A percentile compares a stretch with the other conserved stretches of the same genome.
phyloP scores from a whole-genome alignment of 805 yeast species.

The Zygotorulaspora danielsina region DNA sequence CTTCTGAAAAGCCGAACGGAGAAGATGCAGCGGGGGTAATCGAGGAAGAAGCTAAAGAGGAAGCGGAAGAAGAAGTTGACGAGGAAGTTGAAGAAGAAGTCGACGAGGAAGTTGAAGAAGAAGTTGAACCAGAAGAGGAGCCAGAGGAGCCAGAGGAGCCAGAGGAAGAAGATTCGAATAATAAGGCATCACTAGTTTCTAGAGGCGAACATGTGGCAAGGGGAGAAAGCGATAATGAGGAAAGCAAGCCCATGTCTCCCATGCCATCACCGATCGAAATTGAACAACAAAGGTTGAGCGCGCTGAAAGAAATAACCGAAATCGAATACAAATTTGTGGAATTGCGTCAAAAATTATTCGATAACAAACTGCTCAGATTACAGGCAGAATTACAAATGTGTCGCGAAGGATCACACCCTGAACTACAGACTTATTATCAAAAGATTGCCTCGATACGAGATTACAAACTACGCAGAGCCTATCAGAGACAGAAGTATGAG shows the following conservation, averaged over 20 bases:
- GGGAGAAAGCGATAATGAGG: slow-evolving; percentile 22
- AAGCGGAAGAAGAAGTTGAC: slow-evolving; percentile 16
- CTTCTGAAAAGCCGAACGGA: slow-evolving; percentile 1
- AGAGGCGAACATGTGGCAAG: slow-evolving; percentile 12
- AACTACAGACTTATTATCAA: slow-evolving; percentile 64
- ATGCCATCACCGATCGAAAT: slow-evolving; percentile 27
- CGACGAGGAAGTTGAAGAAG: slow-evolving; percentile 16
- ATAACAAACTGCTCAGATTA: slow-evolving; percentile 70
- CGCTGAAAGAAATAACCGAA: slow-evolving; percentile 60
- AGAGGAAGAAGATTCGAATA: slow-evolving; percentile 21
- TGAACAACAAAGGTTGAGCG: slow-evolving; percentile 29
- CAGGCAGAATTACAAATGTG: slow-evolving; percentile 86
- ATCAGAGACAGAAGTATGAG: slow-evolving; percentile 55
- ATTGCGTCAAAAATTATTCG: slow-evolving; percentile 77
- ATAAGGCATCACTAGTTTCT: slow-evolving; percentile 10
- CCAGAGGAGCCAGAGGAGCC: slow-evolving; percentile 18
- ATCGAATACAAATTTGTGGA: slow-evolving; percentile 86
- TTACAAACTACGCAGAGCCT: slow-evolving; percentile 53
- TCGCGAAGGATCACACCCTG: slow-evolving; percentile 87
- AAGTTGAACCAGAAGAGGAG: slow-evolving; percentile 21
- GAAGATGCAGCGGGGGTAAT: slow-evolving; percentile 19
- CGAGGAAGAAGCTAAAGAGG: slow-evolving; percentile 16
- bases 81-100: slow-evolving; percentile 13
- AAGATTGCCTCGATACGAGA: slow-evolving; percentile 72
- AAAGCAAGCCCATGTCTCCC: slow-evolving; percentile 9